Percentiles rank a stretch among this genome's conserved stretches.
These are phyloP conservation scores for Dryas drummondii DNA, from an alignment of 306 rosid species.

Conservation along the genomic window DNA sequence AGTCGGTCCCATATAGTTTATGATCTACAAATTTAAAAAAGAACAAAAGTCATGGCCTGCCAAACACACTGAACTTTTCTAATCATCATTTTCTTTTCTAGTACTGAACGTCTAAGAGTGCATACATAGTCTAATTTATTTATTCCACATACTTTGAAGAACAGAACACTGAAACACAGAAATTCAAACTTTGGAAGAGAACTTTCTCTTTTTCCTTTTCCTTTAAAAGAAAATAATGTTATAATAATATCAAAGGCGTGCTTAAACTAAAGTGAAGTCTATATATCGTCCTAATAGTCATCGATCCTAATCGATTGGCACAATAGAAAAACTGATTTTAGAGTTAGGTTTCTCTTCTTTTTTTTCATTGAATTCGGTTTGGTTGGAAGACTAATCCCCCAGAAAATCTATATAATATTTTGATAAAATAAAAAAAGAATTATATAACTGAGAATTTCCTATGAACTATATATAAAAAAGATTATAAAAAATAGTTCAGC, in stretches of 20 bases:
- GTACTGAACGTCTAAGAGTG: not conserved
- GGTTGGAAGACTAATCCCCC: not conserved
- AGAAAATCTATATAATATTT: not conserved
- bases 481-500: too few relatives aligned
- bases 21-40: not conserved
- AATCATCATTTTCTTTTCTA: not conserved
- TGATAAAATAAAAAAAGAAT: too few relatives aligned
- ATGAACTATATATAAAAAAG: too few relatives aligned
- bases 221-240: not conserved
- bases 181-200: not conserved
- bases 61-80: slow-evolving; percentile 9
- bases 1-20: not conserved
- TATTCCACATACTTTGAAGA: not conserved
- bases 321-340: too few relatives aligned
- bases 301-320: not conserved
- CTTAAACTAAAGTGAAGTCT: not conserved
- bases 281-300: not conserved
- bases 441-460: too few relatives aligned
- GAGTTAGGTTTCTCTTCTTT: not conserved
- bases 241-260: not conserved
- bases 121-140: not conserved
- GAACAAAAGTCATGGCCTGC: slow-evolving; percentile 26
- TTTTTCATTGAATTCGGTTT: not conserved
- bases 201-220: not conserved
- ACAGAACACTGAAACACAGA: not conserved